phyloP scores from a whole-genome alignment of 73 alveolate genomes.

The Durusdinium trenchii region DNA sequence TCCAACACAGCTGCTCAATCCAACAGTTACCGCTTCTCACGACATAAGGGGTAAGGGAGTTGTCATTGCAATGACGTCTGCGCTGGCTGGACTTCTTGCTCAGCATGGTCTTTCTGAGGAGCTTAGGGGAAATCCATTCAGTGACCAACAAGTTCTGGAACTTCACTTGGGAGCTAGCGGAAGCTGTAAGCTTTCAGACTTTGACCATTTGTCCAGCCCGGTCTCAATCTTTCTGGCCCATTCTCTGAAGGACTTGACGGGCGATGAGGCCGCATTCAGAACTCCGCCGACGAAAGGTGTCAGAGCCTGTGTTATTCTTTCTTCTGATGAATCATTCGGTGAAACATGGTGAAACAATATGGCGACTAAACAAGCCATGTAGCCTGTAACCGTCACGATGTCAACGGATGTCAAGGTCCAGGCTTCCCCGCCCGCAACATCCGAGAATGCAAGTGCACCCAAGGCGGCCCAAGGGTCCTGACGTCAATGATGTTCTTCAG shows the following conservation, averaged over 20 bases:
- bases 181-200: no score
- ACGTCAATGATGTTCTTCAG: no score
- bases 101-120: conserved; percentile 24
- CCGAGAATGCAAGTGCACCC: no score
- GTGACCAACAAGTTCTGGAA: background rate
- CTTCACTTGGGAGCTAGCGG: background rate
- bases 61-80: background rate
- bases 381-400: background rate
- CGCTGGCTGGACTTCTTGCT: conserved; percentile 4
- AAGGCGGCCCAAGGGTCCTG: no score
- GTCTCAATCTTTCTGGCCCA: background rate
- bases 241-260: no score
- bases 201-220: background rate
- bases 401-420: no score
- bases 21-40: background rate
- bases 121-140: background rate
- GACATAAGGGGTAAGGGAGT: background rate
- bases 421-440: no score
- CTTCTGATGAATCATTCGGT: background rate
- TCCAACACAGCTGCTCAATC: background rate
- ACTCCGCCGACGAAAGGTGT: no score
- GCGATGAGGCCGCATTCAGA: no score
- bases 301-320: no score
- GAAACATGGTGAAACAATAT: background rate
- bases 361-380: background rate